Conservation (phyloP, 2,329 filamentous ascomycete species). For the Pestalotiopsis sp. region DNA sequence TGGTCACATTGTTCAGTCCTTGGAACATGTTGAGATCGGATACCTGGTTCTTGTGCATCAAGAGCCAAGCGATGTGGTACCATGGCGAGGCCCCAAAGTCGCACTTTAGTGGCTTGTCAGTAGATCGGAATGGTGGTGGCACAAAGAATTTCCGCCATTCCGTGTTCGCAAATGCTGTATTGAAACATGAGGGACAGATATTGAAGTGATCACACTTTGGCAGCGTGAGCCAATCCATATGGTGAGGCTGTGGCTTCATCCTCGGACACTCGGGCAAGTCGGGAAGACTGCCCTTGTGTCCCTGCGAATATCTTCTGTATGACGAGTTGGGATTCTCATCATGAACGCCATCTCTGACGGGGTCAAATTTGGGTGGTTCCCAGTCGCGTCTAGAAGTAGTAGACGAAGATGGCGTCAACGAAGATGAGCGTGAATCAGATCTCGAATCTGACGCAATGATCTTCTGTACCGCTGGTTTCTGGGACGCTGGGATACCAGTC, state of each 20-base stretch:
- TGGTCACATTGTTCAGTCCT: slow-evolving; percentile 65
- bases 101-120: slow-evolving; percentile 66
- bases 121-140: slow-evolving; percentile 58
- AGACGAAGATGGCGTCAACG: slow-evolving; percentile 21
- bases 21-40: slow-evolving; percentile 71
- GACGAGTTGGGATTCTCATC: slow-evolving; percentile 46
- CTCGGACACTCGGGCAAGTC: slow-evolving; percentile 72
- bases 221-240: slow-evolving; percentile 82
- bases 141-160: slow-evolving; percentile 70
- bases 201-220: slow-evolving; percentile 71
- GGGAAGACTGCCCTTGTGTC: slow-evolving; percentile 44
- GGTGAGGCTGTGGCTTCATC: slow-evolving; percentile 60
- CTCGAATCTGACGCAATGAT: not conserved
- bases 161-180: slow-evolving; percentile 68
- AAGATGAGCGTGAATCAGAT: slow-evolving; percentile 22
- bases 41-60: slow-evolving; percentile 72
- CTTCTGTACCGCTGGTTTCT: slow-evolving; percentile 16
- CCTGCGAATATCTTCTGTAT: slow-evolving; percentile 59
- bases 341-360: slow-evolving; percentile 34
- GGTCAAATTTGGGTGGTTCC: slow-evolving; percentile 50
- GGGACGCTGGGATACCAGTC: slow-evolving; percentile 17
- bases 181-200: slow-evolving; percentile 82
- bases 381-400: slow-evolving; percentile 39
- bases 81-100: slow-evolving; percentile 78
- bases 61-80: slow-evolving; percentile 82